phyloP scores from a whole-genome alignment of 208 protist species.

The Trypanosomatidae sp. region DNA sequence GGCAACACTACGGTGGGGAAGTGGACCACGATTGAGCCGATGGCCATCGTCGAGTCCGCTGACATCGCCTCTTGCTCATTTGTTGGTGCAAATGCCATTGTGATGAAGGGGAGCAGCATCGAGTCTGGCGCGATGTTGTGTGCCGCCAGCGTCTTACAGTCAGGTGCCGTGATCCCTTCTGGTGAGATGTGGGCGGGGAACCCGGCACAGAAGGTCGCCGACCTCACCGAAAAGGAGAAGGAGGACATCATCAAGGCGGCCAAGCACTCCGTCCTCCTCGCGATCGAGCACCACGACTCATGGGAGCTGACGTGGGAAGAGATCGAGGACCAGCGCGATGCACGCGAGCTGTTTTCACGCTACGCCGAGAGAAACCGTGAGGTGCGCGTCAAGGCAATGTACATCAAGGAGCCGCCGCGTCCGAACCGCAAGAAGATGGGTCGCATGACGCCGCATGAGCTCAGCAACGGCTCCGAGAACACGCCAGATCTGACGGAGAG shows the following conservation, averaged over 20 bases:
- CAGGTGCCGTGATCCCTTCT: conserved; percentile 83
- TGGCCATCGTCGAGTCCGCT: conserved; percentile 86
- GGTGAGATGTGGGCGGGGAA: conserved; percentile 94
- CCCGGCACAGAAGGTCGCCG: conserved; percentile 84
- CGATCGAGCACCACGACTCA: conserved; percentile 88
- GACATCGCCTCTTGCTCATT: conserved; percentile 90
- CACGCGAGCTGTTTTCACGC: conserved; percentile 70
- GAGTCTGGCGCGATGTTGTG: conserved; percentile 89
- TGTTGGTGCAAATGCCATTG: conserved; percentile 81
- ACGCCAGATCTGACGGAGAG: conserved; percentile 61
- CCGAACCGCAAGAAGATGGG: conserved; percentile 76
- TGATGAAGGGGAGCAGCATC: conserved; percentile 84
- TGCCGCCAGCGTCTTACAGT: conserved; percentile 84
- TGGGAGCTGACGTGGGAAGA: conserved; percentile 91
- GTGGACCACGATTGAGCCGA: conserved; percentile 89
- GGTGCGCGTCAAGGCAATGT: conserved; percentile 81
- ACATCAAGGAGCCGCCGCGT: conserved; percentile 89
- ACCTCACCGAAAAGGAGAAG: conserved; percentile 87
- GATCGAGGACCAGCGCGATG: conserved; percentile 75
- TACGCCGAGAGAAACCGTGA: conserved; percentile 71
- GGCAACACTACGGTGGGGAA: conserved; percentile 87
- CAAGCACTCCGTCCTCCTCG: conserved; percentile 90
- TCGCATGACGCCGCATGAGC: conserved; percentile 73
- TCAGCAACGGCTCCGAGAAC: conserved; percentile 64
- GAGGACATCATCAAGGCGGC: conserved; percentile 89